Percentiles rank a stretch among this genome's conserved stretches.
Conservation (phyloP, 2,329 filamentous ascomycete species). For the Colletotrichum australisinense region DNA sequence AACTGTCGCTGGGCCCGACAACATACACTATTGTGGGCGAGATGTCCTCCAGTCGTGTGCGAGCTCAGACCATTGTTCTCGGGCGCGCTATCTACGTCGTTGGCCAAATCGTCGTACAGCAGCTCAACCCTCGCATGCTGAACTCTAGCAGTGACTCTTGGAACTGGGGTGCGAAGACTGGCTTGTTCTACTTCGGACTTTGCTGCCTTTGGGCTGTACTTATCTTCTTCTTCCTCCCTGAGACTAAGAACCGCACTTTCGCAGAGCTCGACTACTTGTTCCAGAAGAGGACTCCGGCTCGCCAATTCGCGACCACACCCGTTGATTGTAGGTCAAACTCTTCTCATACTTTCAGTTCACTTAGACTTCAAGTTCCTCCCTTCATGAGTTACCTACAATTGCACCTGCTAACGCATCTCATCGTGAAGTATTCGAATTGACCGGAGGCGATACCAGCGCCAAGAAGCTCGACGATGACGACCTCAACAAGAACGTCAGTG, state of each 20-base stretch:
- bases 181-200: conserved; percentile 48
- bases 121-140: conserved; percentile 51
- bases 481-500: not conserved
- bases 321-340: conserved; percentile 42
- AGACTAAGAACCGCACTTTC: conserved; percentile 57
- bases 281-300: conserved; percentile 46
- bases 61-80: conserved; percentile 58
- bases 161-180: conserved; percentile 53
- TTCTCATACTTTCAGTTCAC: conserved; percentile 7
- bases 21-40: conserved; percentile 58
- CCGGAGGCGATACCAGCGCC: not conserved
- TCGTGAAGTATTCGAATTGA: conserved; percentile 30
- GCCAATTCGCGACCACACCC: conserved; percentile 46
- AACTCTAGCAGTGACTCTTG: conserved; percentile 42
- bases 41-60: conserved; percentile 55
- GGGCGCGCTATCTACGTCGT: conserved; percentile 56
- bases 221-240: conserved; percentile 56
- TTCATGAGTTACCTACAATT: not conserved
- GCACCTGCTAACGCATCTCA: not conserved
- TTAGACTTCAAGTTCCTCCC: too few species aligned
- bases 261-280: conserved; percentile 63
- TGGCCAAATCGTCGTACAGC: conserved; percentile 50
- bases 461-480: conserved; percentile 8
- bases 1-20: conserved; percentile 56
- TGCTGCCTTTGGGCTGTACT: conserved; percentile 55